phyloP scores from a whole-genome alignment of 2,329 filamentous ascomycete genomes.

The Trichoderma pleuroti region DNA sequence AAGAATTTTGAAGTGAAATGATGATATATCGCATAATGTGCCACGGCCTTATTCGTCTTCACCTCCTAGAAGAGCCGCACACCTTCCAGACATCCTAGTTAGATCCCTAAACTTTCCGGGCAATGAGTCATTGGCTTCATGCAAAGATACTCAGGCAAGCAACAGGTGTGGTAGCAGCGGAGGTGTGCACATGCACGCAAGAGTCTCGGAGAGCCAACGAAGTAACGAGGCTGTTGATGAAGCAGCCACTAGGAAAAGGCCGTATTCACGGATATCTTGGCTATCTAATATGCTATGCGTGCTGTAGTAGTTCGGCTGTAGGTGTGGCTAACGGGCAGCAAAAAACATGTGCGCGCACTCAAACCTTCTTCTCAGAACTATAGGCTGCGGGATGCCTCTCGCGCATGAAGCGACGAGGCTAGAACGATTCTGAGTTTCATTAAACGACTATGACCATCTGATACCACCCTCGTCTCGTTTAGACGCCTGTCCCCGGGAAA shows the following conservation, averaged over 20 bases:
- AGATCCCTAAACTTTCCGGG: neutral
- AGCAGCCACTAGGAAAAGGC: neutral
- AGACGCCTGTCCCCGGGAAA: conserved; percentile 84
- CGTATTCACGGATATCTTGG: neutral
- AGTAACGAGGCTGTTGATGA: neutral
- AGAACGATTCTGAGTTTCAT: neutral
- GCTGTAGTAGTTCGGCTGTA: neutral
- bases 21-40: neutral
- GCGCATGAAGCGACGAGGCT: no score
- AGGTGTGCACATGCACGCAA: neutral
- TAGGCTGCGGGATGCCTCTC: neutral
- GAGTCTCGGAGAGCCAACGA: neutral
- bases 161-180: neutral
- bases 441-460: neutral
- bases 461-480: conserved; percentile 11
- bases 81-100: neutral
- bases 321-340: neutral
- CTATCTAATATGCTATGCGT: conserved; percentile 1
- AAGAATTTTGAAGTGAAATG: neutral
- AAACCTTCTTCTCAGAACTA: neutral
- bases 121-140: neutral
- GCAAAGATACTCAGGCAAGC: neutral
- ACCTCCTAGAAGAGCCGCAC: neutral
- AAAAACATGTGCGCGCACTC: neutral
- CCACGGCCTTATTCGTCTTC: neutral